Evolutionary conservation across 192 early-diverging fungal species (phyloP), one percentile per base, ranked within the genome.

Genomic region (Haplosporangium gracile): DNA sequence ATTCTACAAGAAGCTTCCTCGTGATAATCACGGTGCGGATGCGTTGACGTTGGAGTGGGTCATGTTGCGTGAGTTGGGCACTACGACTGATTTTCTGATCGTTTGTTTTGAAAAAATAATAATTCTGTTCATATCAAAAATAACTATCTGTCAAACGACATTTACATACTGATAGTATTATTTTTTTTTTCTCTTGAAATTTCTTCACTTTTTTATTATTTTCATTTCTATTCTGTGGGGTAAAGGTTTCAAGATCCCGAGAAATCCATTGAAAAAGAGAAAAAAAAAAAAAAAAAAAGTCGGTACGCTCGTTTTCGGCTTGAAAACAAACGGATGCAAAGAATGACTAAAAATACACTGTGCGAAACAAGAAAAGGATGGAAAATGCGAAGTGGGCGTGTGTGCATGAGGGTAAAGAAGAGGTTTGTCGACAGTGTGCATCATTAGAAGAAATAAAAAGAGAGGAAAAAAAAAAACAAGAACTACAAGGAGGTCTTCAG

Each of bases 61-160:
- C 43, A 83, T 83, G 82, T 42, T 83, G 34, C 55, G 39, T 34
- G 82, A 83, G 36, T 22, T 83, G 70, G 82, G 82, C 40, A 76
- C 42, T 77, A 82, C 74, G 80, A 75, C 9, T 75, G 9, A 75
- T 26, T 2, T 10, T 18, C 49, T 51, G 49, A 49, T 20, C n/a
- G n/a, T 7, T 47, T 13, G 26, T 20, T 34, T 68, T 68, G 34
- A 38, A 39, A 39, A 5, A 68, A 29, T 8, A 68, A 68, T 43
- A 9, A 4, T 4, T 15, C 18, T 32, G 29, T 68, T 32, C 29
- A 65, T 51, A 51, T 51, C 16, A 51, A 51, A n/a, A n/a, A n/a
- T n/a, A n/a, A n/a, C n/a, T n/a, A n/a, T n/a, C n/a, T n/a, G n/a
- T n/a, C n/a, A n/a, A n/a, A n/a, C n/a, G n/a, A n/a, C n/a, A n/a